phyloP scores from a whole-genome alignment of 345 rosid species.

The Angophora floribunda region DNA sequence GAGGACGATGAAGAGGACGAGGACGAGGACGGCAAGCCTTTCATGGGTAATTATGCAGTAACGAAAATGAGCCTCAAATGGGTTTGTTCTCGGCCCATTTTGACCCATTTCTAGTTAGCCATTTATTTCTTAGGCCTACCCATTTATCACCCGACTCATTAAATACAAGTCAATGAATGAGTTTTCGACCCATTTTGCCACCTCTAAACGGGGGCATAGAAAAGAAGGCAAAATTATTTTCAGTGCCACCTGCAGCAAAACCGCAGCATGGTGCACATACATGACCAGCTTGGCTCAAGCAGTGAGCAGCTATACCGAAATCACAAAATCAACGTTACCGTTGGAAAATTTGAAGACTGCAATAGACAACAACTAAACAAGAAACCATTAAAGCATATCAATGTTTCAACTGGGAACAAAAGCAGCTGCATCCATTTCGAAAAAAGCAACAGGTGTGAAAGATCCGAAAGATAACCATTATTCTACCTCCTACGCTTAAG shows the following conservation, averaged over 20 bases:
- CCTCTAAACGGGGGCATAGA: neutral
- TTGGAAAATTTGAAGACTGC: neutral
- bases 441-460: neutral
- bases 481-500: constrained; percentile 38
- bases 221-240: neutral
- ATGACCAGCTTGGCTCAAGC: neutral
- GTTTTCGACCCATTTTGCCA: neutral
- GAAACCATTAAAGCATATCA: neutral
- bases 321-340: neutral
- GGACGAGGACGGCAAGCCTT: too few species aligned
- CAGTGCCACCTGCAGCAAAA: neutral
- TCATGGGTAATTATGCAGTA: too few species aligned
- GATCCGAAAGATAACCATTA: neutral
- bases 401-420: neutral
- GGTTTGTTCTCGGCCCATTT: too few species aligned
- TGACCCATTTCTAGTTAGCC: too few species aligned
- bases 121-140: neutral
- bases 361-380: neutral
- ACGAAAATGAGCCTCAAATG: too few species aligned
- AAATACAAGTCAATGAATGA: neutral
- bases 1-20: too few species aligned
- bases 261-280: neutral
- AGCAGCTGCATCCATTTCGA: neutral
- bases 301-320: neutral
- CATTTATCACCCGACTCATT: neutral